phyloP scores from a whole-genome alignment of 2,329 filamentous ascomycete species.

The Metarhizium humberi region DNA sequence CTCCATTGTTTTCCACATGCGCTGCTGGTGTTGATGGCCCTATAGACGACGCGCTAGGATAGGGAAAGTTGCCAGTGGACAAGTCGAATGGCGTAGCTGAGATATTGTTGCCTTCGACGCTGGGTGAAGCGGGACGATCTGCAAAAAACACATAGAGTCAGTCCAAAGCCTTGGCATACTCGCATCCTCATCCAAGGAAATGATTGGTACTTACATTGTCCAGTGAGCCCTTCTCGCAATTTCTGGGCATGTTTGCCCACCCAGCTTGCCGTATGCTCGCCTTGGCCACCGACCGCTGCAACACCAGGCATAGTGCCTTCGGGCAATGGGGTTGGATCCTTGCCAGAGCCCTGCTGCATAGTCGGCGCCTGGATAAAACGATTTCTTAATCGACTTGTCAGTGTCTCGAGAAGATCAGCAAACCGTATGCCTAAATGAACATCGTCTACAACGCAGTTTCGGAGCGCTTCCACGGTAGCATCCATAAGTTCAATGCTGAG shows the following conservation, averaged over 20 bases:
- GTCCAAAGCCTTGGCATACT: neutral
- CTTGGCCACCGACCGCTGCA: conserved; percentile 5
- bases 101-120: conserved; percentile 39
- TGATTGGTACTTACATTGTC: conserved; percentile 23
- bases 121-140: conserved; percentile 27
- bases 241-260: conserved; percentile 29
- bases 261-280: conserved; percentile 19
- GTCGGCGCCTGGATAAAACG: conserved; percentile 61
- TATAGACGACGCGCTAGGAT: conserved; percentile 39
- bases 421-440: conserved; percentile 80
- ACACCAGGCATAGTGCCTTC: conserved; percentile 14
- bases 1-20: conserved; percentile 20
- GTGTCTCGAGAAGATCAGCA: conserved; percentile 69
- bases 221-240: conserved; percentile 29
- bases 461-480: conserved; percentile 61
- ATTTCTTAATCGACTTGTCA: conserved; percentile 64
- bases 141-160: neutral
- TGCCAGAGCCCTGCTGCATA: conserved; percentile 29
- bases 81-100: conserved; percentile 56
- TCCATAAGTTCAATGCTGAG: conserved; percentile 69
- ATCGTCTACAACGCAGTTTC: conserved; percentile 74
- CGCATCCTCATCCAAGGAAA: neutral
- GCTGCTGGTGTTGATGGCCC: conserved; percentile 40
- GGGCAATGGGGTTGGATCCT: conserved; percentile 31
- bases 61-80: conserved; percentile 44